A percentile compares a stretch with the other conserved stretches of the same genome.
phyloP scores from a whole-genome alignment of 805 yeast genomes.

The Jamesozyma lodderae region DNA sequence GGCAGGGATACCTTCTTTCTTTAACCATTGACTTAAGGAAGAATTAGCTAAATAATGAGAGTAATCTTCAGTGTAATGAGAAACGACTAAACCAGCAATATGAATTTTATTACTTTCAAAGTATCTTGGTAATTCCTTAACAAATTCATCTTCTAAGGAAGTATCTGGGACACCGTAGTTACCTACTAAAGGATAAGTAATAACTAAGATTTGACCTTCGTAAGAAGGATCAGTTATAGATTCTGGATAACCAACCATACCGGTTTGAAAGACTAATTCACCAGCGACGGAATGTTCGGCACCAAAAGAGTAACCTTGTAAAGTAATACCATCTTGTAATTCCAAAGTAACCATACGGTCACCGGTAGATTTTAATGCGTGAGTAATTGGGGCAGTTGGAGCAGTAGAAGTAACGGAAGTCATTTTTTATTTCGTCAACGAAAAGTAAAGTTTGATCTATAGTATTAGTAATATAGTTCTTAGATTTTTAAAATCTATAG shows the following conservation, averaged over 20 bases:
- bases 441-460: too few species aligned
- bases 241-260: slow-evolving; percentile 99
- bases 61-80: slow-evolving; percentile 92
- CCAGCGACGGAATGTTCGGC: slow-evolving; percentile 85
- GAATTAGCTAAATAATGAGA: slow-evolving; percentile 91
- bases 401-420: slow-evolving; percentile 31
- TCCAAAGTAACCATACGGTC: slow-evolving; percentile 82
- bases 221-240: slow-evolving; percentile 97
- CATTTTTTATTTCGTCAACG: too few species aligned
- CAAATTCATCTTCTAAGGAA: slow-evolving; percentile 60
- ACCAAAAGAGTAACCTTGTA: slow-evolving; percentile 96
- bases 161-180: slow-evolving; percentile 98
- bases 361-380: slow-evolving; percentile 77
- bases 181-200: slow-evolving; percentile 94
- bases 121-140: slow-evolving; percentile 73
- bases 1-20: slow-evolving; percentile 88
- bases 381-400: slow-evolving; percentile 78
- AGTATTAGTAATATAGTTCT: neutral
- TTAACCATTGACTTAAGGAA: slow-evolving; percentile 88
- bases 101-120: slow-evolving; percentile 91
- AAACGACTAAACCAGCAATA: slow-evolving; percentile 92
- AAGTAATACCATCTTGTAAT: slow-evolving; percentile 72
- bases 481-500: too few species aligned
- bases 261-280: slow-evolving; percentile 98
- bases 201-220: slow-evolving; percentile 93